phyloP scores from a whole-genome alignment of 2,329 filamentous ascomycete species.

The Ophiostoma australiae region DNA sequence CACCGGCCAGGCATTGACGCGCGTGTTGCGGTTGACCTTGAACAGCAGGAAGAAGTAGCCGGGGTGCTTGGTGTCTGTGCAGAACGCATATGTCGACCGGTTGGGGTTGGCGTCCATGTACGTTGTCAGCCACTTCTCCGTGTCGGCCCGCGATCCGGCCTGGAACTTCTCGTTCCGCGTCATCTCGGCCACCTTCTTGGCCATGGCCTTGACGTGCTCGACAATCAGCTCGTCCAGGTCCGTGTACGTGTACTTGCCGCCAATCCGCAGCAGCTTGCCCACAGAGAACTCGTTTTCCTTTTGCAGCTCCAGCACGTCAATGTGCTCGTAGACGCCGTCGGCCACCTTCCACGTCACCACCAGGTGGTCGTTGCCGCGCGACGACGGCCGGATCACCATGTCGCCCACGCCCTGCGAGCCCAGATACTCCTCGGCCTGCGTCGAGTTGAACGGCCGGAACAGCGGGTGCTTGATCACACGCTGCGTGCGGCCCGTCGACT shows the following conservation, averaged over 20 bases:
- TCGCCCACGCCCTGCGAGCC: conserved; percentile 82
- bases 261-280: conserved; percentile 77
- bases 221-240: conserved; percentile 97
- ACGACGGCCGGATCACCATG: conserved; percentile 90
- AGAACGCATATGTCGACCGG: conserved; percentile 91
- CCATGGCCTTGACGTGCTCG: conserved; percentile 96
- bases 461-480: conserved; percentile 97
- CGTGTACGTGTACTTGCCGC: conserved; percentile 83
- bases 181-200: conserved; percentile 94
- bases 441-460: conserved; percentile 87
- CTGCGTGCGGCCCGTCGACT: conserved; percentile 76
- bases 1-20: conserved; percentile 73
- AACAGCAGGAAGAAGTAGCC: conserved; percentile 96
- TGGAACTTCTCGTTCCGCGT: conserved; percentile 94
- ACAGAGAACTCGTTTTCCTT: conserved; percentile 97
- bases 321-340: conserved; percentile 93
- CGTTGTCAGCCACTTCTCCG: conserved; percentile 91
- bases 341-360: conserved; percentile 98
- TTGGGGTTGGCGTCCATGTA: conserved; percentile 96
- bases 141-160: conserved; percentile 69
- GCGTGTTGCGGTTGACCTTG: conserved; percentile 76
- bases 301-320: conserved; percentile 92
- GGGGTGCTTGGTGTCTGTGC: conserved; percentile 83
- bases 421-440: conserved; percentile 88
- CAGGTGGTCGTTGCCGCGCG: conserved; percentile 90